Percentiles rank a stretch among this genome's conserved stretches.
Conservation (phyloP, 1,284 basidiomycete genomes). For the Ustilago xerochloae region DNA sequence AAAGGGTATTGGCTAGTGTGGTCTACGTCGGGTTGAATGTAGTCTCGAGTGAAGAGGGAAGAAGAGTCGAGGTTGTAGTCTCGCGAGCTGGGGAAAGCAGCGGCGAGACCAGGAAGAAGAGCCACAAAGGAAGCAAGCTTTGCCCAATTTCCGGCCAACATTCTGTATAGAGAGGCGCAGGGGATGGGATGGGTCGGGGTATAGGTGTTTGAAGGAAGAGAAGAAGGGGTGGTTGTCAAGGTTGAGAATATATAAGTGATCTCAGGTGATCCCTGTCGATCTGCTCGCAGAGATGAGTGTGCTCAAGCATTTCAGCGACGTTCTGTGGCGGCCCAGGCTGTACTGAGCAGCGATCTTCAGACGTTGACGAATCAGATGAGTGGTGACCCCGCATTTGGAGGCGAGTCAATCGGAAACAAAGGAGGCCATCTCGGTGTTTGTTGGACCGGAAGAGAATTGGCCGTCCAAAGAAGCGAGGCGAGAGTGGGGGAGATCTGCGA, state of each 20-base stretch:
- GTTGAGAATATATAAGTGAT: slow-evolving; percentile 1
- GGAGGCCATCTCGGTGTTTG: slow-evolving; percentile 2
- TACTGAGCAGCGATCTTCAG: background rate
- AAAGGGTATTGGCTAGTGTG: slow-evolving; percentile 15
- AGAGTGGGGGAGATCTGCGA: background rate
- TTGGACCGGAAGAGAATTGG: slow-evolving; percentile 2
- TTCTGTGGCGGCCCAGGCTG: no score
- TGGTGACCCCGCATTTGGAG: slow-evolving; percentile 29
- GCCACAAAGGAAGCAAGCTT: slow-evolving; percentile 25
- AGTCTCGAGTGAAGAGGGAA: slow-evolving; percentile 94
- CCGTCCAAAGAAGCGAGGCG: background rate
- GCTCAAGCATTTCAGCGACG: no score
- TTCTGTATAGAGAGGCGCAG: background rate
- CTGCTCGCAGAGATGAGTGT: background rate
- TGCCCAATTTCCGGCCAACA: slow-evolving; percentile 27
- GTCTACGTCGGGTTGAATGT: slow-evolving; percentile 78
- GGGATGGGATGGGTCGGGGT: background rate
- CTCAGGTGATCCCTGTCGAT: background rate
- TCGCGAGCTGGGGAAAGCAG: slow-evolving; percentile 21
- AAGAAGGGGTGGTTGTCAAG: background rate
- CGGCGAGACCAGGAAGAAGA: slow-evolving; percentile 12
- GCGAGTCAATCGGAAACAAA: no score
- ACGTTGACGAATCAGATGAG: background rate
- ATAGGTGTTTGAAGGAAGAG: background rate
- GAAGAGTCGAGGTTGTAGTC: slow-evolving; percentile 79